Conservation (phyloP, 2,329 filamentous ascomycete species). For the Dendrostoma leiphaemia region DNA sequence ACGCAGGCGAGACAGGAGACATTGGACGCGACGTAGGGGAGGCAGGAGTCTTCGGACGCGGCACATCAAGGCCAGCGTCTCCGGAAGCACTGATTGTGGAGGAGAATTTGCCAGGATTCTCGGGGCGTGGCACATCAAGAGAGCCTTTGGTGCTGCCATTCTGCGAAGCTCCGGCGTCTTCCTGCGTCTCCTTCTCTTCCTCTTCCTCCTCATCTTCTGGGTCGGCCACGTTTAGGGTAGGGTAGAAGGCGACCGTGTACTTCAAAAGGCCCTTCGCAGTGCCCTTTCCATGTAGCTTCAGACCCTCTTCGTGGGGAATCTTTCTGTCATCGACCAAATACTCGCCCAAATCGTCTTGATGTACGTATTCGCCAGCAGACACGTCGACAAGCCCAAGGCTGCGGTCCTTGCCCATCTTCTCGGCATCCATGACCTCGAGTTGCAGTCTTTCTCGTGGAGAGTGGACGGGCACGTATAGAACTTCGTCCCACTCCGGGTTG, state of each 20-base stretch:
- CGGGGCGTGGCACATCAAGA: constrained; percentile 32
- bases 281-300: constrained; percentile 72
- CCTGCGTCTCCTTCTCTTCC: constrained; percentile 40
- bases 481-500: constrained; percentile 92
- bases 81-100: constrained; percentile 30
- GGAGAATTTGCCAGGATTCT: constrained; percentile 44
- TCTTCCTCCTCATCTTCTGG: constrained; percentile 76
- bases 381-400: constrained; percentile 81
- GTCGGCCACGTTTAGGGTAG: constrained; percentile 81
- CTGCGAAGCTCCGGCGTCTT: constrained; percentile 19
- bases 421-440: constrained; percentile 95
- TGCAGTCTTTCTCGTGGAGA: constrained; percentile 78
- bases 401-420: constrained; percentile 87
- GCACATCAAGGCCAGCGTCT: constrained; percentile 27
- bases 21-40: constrained; percentile 44
- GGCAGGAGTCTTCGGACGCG: constrained; percentile 41
- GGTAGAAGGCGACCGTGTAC: constrained; percentile 87
- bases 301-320: constrained; percentile 60
- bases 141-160: constrained; percentile 24
- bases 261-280: constrained; percentile 75
- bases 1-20: constrained; percentile 43
- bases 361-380: constrained; percentile 73
- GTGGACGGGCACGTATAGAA: constrained; percentile 91
- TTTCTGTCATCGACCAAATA: constrained; percentile 79
- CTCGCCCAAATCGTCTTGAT: constrained; percentile 75